Conservation (phyloP, 805 yeast species). For the Zygoascus flipseniorum region DNA sequence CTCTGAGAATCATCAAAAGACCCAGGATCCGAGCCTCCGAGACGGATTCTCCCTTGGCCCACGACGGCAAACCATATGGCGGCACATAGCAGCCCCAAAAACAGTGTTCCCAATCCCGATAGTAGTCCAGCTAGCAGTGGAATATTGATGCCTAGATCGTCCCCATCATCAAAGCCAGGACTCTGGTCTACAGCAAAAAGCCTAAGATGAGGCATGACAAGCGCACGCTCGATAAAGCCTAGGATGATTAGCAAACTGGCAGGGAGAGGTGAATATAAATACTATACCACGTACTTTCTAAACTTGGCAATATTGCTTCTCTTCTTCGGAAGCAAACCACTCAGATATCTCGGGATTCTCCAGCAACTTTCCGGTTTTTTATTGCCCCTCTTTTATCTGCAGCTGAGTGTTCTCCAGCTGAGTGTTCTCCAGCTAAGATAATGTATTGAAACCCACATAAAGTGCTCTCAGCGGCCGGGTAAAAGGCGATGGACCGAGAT, state of each 20-base stretch:
- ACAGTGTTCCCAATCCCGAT: constrained; percentile 31
- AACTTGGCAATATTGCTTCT: too few relatives aligned
- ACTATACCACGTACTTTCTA: too few relatives aligned
- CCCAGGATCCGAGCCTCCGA: constrained; percentile 42
- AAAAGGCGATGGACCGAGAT: too few relatives aligned
- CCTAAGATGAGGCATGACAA: neutral
- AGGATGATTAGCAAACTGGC: neutral
- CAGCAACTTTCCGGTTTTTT: too few relatives aligned
- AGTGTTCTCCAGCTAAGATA: too few relatives aligned
- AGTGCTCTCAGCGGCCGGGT: too few relatives aligned
- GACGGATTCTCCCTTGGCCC: constrained; percentile 26
- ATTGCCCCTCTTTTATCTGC: too few relatives aligned
- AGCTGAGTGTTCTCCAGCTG: too few relatives aligned
- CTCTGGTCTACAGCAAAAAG: neutral
- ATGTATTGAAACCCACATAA: too few relatives aligned
- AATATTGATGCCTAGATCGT: constrained; percentile 22
- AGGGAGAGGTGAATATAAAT: too few relatives aligned
- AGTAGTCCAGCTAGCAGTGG: constrained; percentile 33
- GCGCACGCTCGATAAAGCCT: neutral
- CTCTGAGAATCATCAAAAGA: constrained; percentile 55
- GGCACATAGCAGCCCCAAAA: constrained; percentile 25
- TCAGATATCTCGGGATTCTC: too few relatives aligned
- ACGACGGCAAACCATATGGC: constrained; percentile 27
- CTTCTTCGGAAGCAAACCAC: too few relatives aligned
- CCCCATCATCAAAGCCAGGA: constrained; percentile 2